Evolutionary conservation across 345 rosid species (phyloP), one percentile per base, ranked within the genome.

Genomic region (Camelina laxa): DNA sequence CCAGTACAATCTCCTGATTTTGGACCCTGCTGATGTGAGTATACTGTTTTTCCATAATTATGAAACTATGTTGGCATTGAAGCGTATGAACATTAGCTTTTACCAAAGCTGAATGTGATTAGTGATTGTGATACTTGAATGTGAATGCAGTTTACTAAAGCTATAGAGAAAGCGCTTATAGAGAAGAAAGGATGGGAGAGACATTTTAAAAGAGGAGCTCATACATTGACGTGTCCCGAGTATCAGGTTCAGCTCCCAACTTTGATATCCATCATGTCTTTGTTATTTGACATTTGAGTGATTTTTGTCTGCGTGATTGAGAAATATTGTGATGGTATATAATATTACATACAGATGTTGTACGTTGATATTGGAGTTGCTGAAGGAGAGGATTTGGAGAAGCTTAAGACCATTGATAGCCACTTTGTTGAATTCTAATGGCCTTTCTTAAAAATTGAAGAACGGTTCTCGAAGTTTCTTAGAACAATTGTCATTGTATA

Each of bases 1-100:
- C 65, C 81, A 75, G 36, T 82, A 75, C 81, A 84, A 54, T 75
- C 93, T 91, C 69, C 76, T 91, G 64, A 85, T 91, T 67, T 70
- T 91, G 70, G 97, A 91, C 72, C 93, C 97, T 35, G 83, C 67
- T 69, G 88, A 85, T 83, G 97, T 85, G 67, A 84, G 93, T 80
- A 13, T 33, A 22, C 71, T 60, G 15, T 45, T 60, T 60, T 20
- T 20, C 20, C 9, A 6, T 51, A 56, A 60, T 20, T 41, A 31
- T 17, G 24, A 48, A 75, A 30, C 17, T 45, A 60, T 71, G 38
- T 9, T 7, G 36, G 36, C 36, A 33, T 33, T 33, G 9, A 33
- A 33, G 36, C 36, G 7, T 21, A 21, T 66, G 67, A 35, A 65
- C 50, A 45, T 45, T n/a, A n/a, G n/a, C n/a, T n/a, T n/a, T 24